These are phyloP conservation scores for Arthrobotrys musiformis DNA, from an alignment of 2,329 filamentous ascomycete genomes.

Conservation along the genomic window DNA sequence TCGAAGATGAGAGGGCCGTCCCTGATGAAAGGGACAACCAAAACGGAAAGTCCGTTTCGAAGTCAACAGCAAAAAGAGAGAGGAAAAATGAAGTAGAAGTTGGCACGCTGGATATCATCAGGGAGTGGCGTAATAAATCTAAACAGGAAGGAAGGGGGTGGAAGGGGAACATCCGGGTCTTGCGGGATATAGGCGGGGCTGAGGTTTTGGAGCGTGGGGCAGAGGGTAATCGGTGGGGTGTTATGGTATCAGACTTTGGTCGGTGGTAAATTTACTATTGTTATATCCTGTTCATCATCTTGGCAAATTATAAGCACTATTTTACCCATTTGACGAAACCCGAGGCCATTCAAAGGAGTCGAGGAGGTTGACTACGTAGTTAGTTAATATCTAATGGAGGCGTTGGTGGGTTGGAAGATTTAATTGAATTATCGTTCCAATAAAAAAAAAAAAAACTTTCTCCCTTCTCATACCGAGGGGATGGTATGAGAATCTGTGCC, in stretches of 20 bases:
- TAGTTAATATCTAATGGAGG: not conserved
- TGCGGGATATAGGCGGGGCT: slow-evolving; percentile 31
- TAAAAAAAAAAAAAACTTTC: slow-evolving; percentile 3
- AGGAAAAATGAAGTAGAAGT: not conserved
- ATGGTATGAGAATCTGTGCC: not conserved
- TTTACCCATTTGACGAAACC: no score
- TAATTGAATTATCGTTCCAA: slow-evolving; percentile 11
- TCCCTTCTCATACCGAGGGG: slow-evolving; percentile 12
- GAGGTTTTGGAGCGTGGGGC: slow-evolving; percentile 30
- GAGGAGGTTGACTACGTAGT: no score
- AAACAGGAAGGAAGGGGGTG: slow-evolving; percentile 16
- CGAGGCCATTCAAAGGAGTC: no score
- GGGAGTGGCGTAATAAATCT: slow-evolving; percentile 25
- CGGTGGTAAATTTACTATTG: not conserved
- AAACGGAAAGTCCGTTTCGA: not conserved
- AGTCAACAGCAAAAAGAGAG: not conserved
- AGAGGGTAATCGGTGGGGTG: slow-evolving; percentile 37
- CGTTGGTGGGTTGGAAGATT: not conserved
- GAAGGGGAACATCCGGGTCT: slow-evolving; percentile 20
- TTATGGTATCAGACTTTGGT: slow-evolving; percentile 34
- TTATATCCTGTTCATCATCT: not conserved
- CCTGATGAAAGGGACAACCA: not conserved
- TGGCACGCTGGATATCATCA: slow-evolving; percentile 24
- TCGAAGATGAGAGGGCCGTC: slow-evolving; percentile 30
- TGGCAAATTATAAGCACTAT: no score